Conservation (phyloP, 345 rosid genomes). For the Durio zibethinus region DNA sequence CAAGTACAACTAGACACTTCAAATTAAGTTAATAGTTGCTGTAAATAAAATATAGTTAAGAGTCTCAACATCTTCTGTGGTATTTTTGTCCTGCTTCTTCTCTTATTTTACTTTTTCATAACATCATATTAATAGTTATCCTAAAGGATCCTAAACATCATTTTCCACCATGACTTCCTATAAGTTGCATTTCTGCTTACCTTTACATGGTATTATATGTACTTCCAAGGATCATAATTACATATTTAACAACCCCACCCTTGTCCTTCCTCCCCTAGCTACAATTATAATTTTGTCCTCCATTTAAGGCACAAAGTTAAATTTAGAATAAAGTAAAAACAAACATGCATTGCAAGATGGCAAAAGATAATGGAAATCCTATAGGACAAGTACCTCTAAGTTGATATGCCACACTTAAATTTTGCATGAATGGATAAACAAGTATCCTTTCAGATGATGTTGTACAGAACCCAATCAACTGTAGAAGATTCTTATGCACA, state of each 20-base stretch:
- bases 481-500: constrained; percentile 76
- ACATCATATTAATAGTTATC: background rate
- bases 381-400: constrained; percentile 54
- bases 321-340: background rate
- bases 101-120: background rate
- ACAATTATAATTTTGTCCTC: background rate
- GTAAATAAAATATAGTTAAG: background rate
- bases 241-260: background rate
- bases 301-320: background rate
- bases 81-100: background rate
- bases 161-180: background rate
- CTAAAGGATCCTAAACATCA: background rate
- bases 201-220: background rate
- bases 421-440: constrained; percentile 88
- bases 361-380: background rate
- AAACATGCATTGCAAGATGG: background rate
- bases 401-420: constrained; percentile 75
- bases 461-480: constrained; percentile 74
- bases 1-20: background rate
- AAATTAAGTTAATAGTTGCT: background rate
- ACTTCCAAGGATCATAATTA: background rate
- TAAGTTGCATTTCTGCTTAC: too few relatives aligned
- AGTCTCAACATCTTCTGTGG: background rate
- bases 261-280: background rate
- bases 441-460: constrained; percentile 76